Base-by-base conservation (phyloP, 2,329 filamentous ascomycete species). In the Pyricularia grisea region DNA sequence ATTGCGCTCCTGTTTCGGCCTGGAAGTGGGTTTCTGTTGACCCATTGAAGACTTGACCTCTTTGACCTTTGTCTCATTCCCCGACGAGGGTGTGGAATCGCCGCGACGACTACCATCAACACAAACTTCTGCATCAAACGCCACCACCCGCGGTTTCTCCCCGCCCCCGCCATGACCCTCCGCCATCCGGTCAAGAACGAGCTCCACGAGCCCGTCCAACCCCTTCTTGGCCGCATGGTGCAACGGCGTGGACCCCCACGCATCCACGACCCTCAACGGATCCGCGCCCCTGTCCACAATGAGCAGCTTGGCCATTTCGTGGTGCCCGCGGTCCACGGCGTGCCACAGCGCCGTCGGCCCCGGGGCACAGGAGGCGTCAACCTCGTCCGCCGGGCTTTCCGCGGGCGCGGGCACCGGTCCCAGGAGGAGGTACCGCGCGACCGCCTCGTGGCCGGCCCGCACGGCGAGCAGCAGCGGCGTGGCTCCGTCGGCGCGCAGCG, bases 221-320 rank as follows among this genome's bases (percentile, higher is more conserved):
- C 75, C 76, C 28, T 73, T 69, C 30, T 72, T 70, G 20, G 74
- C 74, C 14, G 76, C 76, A 25, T 74, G 71, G 66, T 77, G 76
- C 6, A 78, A 60, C 4, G 76, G 74, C n/a, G 74, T 78, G 68
- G 71, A 71, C 31, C 73, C 69, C 63, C 74, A 71, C 60, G 69
- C 69, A 27, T 70, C 69, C 42, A 74, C 61, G 2, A 72, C 63
- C 2, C 70, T 71, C 17, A 69, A 67, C 11, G 69, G 71, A 9
- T 72, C 63, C 30, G 74, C 71, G 20, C 72, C 72, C 4, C 73
- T 71, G 10, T 69, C 68, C 31, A 68, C 68, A 50, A 75, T 67
- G 4, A 75, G 71, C 4, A 72, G 70, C 25, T 68, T 68, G 27
- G 71, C 69, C 28, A 75, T 70, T 7, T 70, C 68, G 20, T 68